Conservation (phyloP, 148 eudicot species). For the Oxyria digyna region DNA sequence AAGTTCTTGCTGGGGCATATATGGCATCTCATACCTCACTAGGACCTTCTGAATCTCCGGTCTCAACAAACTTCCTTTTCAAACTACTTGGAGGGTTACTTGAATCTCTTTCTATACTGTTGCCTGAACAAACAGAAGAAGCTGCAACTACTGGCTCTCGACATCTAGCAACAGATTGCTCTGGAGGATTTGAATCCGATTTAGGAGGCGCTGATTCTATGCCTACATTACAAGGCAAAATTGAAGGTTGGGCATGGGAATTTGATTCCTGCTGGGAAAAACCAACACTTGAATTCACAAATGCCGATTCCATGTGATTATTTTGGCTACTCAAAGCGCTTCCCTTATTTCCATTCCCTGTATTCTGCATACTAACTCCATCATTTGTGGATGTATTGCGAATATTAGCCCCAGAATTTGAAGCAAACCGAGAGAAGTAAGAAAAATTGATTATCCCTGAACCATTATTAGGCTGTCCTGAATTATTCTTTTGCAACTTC, state of each 20-base stretch:
- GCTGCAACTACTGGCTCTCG: slow-evolving; percentile 41
- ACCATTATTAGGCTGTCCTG: slow-evolving; percentile 24
- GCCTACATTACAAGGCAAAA: no score
- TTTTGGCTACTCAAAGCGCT: slow-evolving; percentile 10
- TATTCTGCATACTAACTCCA: slow-evolving; percentile 6
- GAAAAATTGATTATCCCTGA: slow-evolving; percentile 55
- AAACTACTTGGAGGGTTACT: slow-evolving; percentile 35
- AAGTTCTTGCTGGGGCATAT: no score
- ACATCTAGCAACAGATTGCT: slow-evolving; percentile 17
- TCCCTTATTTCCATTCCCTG: slow-evolving; percentile 20
- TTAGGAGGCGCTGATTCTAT: slow-evolving; percentile 17
- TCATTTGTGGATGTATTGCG: no score
- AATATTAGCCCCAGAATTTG: slow-evolving; percentile 13
- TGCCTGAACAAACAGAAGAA: slow-evolving; percentile 87
- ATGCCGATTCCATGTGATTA: slow-evolving; percentile 18
- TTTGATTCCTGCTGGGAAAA: slow-evolving; percentile 22
- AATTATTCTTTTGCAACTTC: slow-evolving; percentile 33
- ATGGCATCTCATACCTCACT: slow-evolving; percentile 75
- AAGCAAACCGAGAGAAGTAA: slow-evolving; percentile 50
- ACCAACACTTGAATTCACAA: slow-evolving; percentile 17
- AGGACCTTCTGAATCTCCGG: slow-evolving; percentile 64
- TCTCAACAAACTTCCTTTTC: slow-evolving; percentile 61
- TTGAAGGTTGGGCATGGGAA: no score
- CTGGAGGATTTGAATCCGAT: slow-evolving; percentile 15
- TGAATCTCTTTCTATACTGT: slow-evolving; percentile 62